Percentiles rank a stretch among this genome's conserved stretches.
Evolutionary conservation across 495 filamentous ascomycete genomes (phyloP).

Genomic region (Aspergillus leporis): DNA sequence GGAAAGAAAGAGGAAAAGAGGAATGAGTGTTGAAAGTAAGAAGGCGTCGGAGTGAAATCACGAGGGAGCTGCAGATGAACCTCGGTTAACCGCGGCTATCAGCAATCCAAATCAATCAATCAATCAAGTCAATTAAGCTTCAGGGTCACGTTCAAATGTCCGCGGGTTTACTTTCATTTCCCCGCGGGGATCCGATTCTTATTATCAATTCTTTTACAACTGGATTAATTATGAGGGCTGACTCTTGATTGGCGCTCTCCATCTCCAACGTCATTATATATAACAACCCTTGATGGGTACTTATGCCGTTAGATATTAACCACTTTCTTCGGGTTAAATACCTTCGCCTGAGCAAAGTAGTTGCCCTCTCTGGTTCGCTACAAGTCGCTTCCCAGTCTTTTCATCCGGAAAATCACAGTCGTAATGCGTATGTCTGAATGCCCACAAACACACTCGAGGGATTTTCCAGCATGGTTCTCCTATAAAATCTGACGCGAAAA

Average conservation of each 20-base stretch:
- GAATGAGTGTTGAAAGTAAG: slow-evolving; percentile 13
- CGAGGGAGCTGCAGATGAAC: slow-evolving; percentile 27
- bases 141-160: too few relatives aligned
- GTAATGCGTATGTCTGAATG: slow-evolving; percentile 59
- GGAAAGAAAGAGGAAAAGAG: slow-evolving; percentile 14
- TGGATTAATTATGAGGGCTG: too few relatives aligned
- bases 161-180: too few relatives aligned
- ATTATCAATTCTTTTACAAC: too few relatives aligned
- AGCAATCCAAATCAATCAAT: too few relatives aligned
- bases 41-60: slow-evolving; percentile 28
- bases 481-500: slow-evolving; percentile 50
- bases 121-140: slow-evolving; percentile 51
- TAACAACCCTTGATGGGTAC: background rate
- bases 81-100: slow-evolving; percentile 52
- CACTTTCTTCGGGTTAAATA: slow-evolving; percentile 30
- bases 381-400: slow-evolving; percentile 28
- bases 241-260: too few relatives aligned
- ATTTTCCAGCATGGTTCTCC: slow-evolving; percentile 47
- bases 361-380: slow-evolving; percentile 43
- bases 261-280: too few relatives aligned
- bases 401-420: slow-evolving; percentile 45
- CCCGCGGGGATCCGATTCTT: too few relatives aligned
- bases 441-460: slow-evolving; percentile 49
- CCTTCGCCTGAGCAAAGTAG: slow-evolving; percentile 32
- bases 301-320: slow-evolving; percentile 13